Evolutionary conservation across 192 early-diverging fungal genomes (phyloP), one percentile per base, ranked within the genome.

Genomic region (Podila clonocystis): DNA sequence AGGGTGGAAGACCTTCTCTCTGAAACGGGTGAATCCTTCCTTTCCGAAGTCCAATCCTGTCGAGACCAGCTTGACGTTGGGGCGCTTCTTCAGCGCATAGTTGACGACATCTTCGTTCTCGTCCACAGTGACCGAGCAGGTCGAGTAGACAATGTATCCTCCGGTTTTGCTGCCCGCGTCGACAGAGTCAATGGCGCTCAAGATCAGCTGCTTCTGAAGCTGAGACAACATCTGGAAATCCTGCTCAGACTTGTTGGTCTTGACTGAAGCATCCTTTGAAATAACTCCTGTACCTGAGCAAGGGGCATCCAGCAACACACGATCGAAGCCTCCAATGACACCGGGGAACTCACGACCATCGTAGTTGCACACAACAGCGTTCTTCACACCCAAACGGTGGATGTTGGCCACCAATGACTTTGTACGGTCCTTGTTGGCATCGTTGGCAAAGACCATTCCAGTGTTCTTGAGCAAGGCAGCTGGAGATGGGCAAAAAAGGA

Each of bases 241-340:
- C 72, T 95, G 92, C 12, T 95, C 91, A 2, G 91, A 89, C 75
- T 99, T 99, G 90, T 97, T 98, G 29, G 94, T 86, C 79, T 99
- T 99, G 63, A 98, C 96, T 22, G 94, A 91, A 0, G 94, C 92
- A 84, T 99, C 98, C 80, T 99, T 99, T 72, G 97, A 95, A 82
- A 99, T 99, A 70, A 99, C 97, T 26, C 98, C 98, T 0, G 98
- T 99, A 65, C 98, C 98, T 63, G 90, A 92, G 88, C 98, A 99
- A n/a, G 98, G 98, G 0, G 98, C 97, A 84, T 99, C 98, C 20
- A 99, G 85, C 24, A 99, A 88, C 2, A 99, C 95, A 65, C 98
- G 92, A 75, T 99, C 98, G 71, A 99, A 99, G 4, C 96, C 97
- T 75, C 97, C 98, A 87, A 97, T 96, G 45, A 98, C 91, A 61